Evolutionary conservation across 2,329 filamentous ascomycete species (phyloP), one percentile per base, ranked within the genome.

Genomic region (Apiospora phragmitis): DNA sequence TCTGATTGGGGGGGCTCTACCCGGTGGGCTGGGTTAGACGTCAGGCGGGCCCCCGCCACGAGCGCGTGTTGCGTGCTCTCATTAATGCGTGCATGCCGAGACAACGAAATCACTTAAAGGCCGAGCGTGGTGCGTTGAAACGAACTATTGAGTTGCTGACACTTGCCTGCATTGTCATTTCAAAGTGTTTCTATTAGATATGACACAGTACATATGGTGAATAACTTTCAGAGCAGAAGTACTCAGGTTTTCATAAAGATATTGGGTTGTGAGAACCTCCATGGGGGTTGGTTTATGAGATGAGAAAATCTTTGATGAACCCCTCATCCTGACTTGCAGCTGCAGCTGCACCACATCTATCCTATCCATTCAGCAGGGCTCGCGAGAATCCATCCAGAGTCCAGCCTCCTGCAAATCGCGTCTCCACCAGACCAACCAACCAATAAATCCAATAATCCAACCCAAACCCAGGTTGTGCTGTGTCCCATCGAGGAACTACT

Each of bases 321-420:
- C 51, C 51, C 51, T 59, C 49, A 9, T 59, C 45, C 65, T 67
- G 62, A 67, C 59, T 43, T 67, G 14, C 42, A 65, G 18, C 68
- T 62, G 45, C 68, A 26, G 41, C n/a, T n/a, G n/a, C 51, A 45
- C 69, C 65, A 32, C 51, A 8, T 21, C 21, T 21, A 32, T 32
- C 29, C 43, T 21, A 47, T 47, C 29, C 51, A 35, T 35, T 8
- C 51, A 59, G 21, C 51, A 21, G 43, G 51, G 49, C 51, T 32
- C 21, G 18, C 26, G 26, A 32, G n/a, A 32, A 32, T 32, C 51
- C 55, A 38, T 38, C 32, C 21, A 38, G 32, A 38, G 55, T 62
- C 55, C 55, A 62, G 55, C 55, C 55, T 62, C 55, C 55, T 62
- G 55, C 55, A 62, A 62, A 62, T 62, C 55, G 55, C 55, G 55